These are phyloP conservation scores for Pseudevernia furfuracea DNA, from an alignment of 495 filamentous ascomycete species.

Conservation along the genomic window DNA sequence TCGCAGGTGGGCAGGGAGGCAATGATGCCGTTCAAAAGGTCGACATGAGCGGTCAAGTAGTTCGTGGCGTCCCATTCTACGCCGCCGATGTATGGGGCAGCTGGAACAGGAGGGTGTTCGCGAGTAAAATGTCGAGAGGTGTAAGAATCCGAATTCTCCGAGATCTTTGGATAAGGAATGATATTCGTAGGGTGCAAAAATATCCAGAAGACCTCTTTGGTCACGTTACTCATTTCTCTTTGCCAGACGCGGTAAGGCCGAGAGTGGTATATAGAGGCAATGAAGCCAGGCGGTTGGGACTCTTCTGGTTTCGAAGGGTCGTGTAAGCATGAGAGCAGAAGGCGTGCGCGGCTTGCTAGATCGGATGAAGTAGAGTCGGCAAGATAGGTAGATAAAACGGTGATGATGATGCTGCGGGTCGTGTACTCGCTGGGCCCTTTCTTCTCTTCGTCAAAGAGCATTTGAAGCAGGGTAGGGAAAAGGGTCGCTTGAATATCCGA, in stretches of 20 bases:
- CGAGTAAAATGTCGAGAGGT: conserved; percentile 70
- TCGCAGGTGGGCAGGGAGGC: conserved; percentile 66
- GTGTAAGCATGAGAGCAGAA: conserved; percentile 67
- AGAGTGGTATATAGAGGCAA: conserved; percentile 76
- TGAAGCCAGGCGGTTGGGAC: conserved; percentile 71
- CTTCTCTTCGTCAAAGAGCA: conserved; percentile 94
- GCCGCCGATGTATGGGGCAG: conserved; percentile 92
- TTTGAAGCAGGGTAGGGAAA: conserved; percentile 77
- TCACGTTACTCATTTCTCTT: conserved; percentile 83
- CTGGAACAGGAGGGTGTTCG: conserved; percentile 83
- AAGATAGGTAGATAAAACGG: conserved; percentile 77
- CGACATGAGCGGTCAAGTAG: conserved; percentile 85
- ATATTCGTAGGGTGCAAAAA: conserved; percentile 92
- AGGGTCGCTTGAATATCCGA: conserved; percentile 67
- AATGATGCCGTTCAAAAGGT: conserved; percentile 84
- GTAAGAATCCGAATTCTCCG: conserved; percentile 41
- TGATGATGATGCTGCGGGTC: conserved; percentile 80
- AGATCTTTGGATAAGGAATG: conserved; percentile 46
- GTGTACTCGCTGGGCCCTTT: conserved; percentile 96
- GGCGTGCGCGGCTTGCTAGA: conserved; percentile 53
- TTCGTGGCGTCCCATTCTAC: conserved; percentile 99
- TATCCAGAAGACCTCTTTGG: conserved; percentile 99
- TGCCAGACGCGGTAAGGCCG: conserved; percentile 90
- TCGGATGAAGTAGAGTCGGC: conserved; percentile 45
- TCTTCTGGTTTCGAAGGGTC: conserved; percentile 73